These are phyloP conservation scores for Penicillium simplicissimum DNA, from an alignment of 495 filamentous ascomycete genomes.

Conservation along the genomic window DNA sequence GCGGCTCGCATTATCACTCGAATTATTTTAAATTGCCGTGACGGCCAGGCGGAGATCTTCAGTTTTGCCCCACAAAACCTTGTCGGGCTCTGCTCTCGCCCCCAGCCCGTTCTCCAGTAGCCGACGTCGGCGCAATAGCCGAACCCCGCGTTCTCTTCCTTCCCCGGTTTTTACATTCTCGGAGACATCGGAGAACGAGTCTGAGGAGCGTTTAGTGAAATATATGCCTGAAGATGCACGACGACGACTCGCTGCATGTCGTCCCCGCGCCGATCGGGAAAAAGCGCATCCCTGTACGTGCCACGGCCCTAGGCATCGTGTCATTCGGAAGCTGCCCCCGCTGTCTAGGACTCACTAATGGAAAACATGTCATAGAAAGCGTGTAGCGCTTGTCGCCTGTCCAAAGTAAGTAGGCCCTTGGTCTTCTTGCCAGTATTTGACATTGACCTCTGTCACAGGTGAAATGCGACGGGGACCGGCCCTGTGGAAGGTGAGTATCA, in stretches of 20 bases:
- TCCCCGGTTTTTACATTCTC: slow-evolving; percentile 6
- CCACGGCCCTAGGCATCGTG: neutral
- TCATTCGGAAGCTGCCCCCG: neutral
- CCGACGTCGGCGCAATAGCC: slow-evolving; percentile 26
- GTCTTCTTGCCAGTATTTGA: neutral
- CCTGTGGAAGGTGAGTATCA: slow-evolving; percentile 35
- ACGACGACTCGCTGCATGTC: slow-evolving; percentile 30
- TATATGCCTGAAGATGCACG: slow-evolving; percentile 19
- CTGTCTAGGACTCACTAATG: neutral
- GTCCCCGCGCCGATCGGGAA: slow-evolving; percentile 33
- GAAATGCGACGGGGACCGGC: slow-evolving; percentile 41
- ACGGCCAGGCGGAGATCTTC: neutral
- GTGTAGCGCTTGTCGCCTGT: slow-evolving; percentile 40
- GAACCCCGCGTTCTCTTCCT: slow-evolving; percentile 31
- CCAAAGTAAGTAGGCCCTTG: slow-evolving; percentile 29
- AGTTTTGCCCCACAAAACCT: neutral
- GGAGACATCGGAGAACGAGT: neutral
- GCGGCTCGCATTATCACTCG: neutral
- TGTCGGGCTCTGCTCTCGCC: neutral
- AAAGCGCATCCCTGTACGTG: slow-evolving; percentile 42
- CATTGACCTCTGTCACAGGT: slow-evolving; percentile 27
- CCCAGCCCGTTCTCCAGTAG: neutral
- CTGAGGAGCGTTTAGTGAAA: neutral
- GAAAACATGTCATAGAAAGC: slow-evolving; percentile 31
- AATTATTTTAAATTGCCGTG: neutral